phyloP scores from a whole-genome alignment of 192 early-diverging fungal species.

The Allomyces javanicus region DNA sequence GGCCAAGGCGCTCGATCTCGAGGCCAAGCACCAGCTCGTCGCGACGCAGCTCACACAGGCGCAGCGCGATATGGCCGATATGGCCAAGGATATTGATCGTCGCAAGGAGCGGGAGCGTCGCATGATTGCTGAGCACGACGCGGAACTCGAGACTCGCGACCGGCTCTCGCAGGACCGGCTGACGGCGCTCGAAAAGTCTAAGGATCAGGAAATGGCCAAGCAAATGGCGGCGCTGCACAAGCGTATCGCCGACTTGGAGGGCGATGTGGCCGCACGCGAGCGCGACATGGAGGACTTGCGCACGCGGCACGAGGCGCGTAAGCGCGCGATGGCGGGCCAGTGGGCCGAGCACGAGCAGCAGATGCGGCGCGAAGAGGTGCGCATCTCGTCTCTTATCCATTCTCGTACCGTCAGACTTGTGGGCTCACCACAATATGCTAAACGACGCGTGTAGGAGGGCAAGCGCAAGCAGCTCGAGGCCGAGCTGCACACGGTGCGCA shows the following conservation, averaged over 20 bases:
- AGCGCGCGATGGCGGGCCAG: conserved; percentile 11
- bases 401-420: too few relatives aligned
- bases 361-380: conserved; percentile 10
- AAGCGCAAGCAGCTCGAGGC: conserved; percentile 14
- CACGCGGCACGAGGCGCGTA: background rate
- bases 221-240: conserved; percentile 9
- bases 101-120: too few relatives aligned
- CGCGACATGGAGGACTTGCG: background rate
- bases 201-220: conserved; percentile 10
- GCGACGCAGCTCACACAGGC: too few relatives aligned
- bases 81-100: too few relatives aligned
- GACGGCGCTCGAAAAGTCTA: conserved; percentile 6
- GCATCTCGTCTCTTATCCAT: background rate
- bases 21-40: too few relatives aligned
- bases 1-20: too few relatives aligned
- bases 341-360: conserved; percentile 8
- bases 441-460: conserved; percentile 6
- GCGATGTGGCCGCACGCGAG: conserved; percentile 10
- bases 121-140: too few relatives aligned
- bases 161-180: conserved; percentile 3
- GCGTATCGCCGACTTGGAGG: conserved; percentile 3
- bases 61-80: too few relatives aligned
- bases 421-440: background rate
- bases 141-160: too few relatives aligned
- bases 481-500: conserved; percentile 6